Conservation (phyloP, 106 monocot species). For the Gastrodia elata region DNA sequence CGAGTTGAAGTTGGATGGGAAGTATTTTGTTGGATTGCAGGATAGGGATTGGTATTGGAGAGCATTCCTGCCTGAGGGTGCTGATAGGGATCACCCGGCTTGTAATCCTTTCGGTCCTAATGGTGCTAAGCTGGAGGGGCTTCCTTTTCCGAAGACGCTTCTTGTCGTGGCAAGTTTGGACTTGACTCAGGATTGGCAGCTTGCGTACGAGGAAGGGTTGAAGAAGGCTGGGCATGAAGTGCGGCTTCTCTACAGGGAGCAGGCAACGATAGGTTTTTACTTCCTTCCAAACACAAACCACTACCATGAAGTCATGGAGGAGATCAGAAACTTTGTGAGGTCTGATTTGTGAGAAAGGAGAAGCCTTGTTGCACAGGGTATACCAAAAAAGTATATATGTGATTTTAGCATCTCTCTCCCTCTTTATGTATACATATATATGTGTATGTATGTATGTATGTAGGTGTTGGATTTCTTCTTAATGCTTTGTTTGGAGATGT, state of each 20-base stretch:
- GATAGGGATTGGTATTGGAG: conserved; percentile 95
- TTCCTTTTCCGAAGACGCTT: conserved; percentile 58
- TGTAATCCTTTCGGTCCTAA: conserved; percentile 79
- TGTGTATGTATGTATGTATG: not conserved
- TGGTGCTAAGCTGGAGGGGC: conserved; percentile 24
- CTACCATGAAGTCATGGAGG: conserved; percentile 75
- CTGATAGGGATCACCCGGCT: conserved; percentile 72
- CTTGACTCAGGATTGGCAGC: conserved; percentile 58
- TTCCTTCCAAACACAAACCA: conserved; percentile 79
- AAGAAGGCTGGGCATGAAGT: conserved; percentile 47
- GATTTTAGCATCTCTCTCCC: no score
- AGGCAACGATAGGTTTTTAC: conserved; percentile 87
- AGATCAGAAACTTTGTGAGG: conserved; percentile 60
- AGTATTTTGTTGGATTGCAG: conserved; percentile 79
- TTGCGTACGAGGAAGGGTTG: conserved; percentile 54
- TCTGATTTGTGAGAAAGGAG: conserved; percentile 13
- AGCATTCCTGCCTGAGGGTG: conserved; percentile 75
- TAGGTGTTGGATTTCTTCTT: no score
- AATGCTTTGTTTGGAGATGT: no score
- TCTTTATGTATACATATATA: not conserved
- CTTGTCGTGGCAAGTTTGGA: conserved; percentile 68
- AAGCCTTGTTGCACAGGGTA: not conserved
- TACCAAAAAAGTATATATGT: not conserved
- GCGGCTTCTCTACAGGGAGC: conserved; percentile 48
- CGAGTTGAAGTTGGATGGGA: conserved; percentile 56